Conservation (phyloP, 345 rosid species). For the Physaria fendleri region DNA sequence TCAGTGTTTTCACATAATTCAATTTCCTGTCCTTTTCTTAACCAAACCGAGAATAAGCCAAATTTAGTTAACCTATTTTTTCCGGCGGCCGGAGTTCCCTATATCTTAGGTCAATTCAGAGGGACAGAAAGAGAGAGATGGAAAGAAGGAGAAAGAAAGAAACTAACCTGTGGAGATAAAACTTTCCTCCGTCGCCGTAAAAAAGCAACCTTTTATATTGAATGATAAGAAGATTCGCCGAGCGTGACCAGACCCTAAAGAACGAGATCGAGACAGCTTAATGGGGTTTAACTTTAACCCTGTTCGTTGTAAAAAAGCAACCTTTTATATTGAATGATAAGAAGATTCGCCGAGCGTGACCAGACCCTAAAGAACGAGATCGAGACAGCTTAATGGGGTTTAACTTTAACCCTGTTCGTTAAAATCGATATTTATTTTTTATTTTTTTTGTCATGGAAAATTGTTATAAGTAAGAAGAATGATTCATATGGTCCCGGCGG, state of each 20-base stretch:
- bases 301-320: conserved; percentile 1
- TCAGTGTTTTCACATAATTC: too few species aligned
- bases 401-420: neutral
- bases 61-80: neutral
- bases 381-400: conserved; percentile 2
- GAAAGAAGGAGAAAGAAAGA: neutral
- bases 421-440: neutral
- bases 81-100: neutral
- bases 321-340: neutral
- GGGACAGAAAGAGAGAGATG: neutral
- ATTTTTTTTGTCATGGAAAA: neutral
- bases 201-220: neutral
- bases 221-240: conserved; percentile 4
- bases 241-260: conserved; percentile 13
- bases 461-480: too few species aligned
- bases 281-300: neutral
- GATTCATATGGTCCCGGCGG: too few species aligned
- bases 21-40: neutral
- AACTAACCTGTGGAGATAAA: conserved; percentile 16
- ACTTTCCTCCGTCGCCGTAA: conserved; percentile 8
- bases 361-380: conserved; percentile 10
- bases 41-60: neutral
- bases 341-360: conserved; percentile 16
- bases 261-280: conserved; percentile 16
- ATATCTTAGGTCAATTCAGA: neutral